phyloP scores from a whole-genome alignment of 495 filamentous ascomycete genomes.

The Ascobolus immersus region DNA sequence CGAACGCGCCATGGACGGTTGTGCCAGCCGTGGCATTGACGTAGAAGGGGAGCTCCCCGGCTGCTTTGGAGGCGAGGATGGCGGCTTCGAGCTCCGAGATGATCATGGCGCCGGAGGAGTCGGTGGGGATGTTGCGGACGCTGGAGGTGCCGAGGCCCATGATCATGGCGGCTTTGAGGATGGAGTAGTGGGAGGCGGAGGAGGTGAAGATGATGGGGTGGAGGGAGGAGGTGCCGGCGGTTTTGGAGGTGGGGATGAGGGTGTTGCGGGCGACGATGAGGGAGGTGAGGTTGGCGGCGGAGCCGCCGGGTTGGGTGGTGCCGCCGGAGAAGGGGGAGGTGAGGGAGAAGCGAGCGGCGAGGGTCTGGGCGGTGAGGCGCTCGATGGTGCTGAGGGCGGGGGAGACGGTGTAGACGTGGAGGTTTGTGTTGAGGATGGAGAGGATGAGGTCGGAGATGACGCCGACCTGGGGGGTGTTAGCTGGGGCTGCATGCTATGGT shows the following conservation, averaged over 20 bases:
- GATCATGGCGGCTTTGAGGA: conserved; percentile 80
- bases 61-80: conserved; percentile 29
- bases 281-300: conserved; percentile 61
- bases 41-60: conserved; percentile 65
- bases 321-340: conserved; percentile 50
- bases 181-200: conserved; percentile 70
- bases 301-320: conserved; percentile 67
- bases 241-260: conserved; percentile 51
- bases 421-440: conserved; percentile 60
- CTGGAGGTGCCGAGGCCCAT: conserved; percentile 52
- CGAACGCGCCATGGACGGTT: conserved; percentile 75
- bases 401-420: conserved; percentile 36
- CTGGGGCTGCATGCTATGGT: too few species aligned
- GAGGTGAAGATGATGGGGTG: conserved; percentile 69
- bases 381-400: conserved; percentile 69
- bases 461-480: too few species aligned
- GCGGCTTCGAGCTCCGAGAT: conserved; percentile 30
- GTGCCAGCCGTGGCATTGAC: conserved; percentile 91
- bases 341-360: conserved; percentile 56
- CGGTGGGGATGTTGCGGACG: conserved; percentile 51
- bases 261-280: conserved; percentile 76
- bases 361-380: conserved; percentile 40
- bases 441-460: conserved; percentile 63
- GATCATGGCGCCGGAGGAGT: conserved; percentile 41
- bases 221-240: conserved; percentile 34